Conservation (phyloP, 176 grass and related monocot species). For the Oryza rufipogon region DNA sequence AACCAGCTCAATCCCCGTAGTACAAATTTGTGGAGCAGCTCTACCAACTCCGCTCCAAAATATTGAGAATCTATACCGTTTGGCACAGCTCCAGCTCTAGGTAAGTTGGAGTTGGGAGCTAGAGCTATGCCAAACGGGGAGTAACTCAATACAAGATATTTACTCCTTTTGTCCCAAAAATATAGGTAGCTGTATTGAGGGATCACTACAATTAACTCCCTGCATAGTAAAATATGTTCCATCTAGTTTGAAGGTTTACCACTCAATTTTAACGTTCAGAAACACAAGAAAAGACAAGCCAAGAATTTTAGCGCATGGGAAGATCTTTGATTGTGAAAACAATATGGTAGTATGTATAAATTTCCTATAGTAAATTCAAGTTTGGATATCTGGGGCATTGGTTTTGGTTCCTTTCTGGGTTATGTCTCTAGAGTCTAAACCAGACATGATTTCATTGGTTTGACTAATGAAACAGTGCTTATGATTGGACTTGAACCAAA, state of each 20-base stretch:
- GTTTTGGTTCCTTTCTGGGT: background rate
- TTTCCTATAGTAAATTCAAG: background rate
- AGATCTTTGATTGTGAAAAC: background rate
- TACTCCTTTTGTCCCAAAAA: too few relatives aligned
- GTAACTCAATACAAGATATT: background rate
- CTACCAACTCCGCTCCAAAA: too few relatives aligned
- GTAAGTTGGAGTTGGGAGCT: too few relatives aligned
- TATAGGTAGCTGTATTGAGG: too few relatives aligned
- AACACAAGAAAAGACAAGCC: background rate
- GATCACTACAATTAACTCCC: background rate
- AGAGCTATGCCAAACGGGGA: too few relatives aligned
- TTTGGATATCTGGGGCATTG: background rate
- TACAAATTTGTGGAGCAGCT: too few relatives aligned
- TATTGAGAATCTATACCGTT: too few relatives aligned
- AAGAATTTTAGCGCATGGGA: background rate
- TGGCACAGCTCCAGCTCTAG: too few relatives aligned
- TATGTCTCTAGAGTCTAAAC: background rate
- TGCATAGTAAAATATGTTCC: background rate
- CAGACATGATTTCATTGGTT: background rate
- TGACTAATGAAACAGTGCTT: background rate
- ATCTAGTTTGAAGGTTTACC: constrained; percentile 7
- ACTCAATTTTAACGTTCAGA: background rate
- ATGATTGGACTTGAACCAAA: background rate
- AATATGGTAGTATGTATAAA: background rate
- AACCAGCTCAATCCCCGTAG: too few relatives aligned